Base-by-base conservation (phyloP, 2,329 filamentous ascomycete genomes). In the Colletotrichum phormii region DNA sequence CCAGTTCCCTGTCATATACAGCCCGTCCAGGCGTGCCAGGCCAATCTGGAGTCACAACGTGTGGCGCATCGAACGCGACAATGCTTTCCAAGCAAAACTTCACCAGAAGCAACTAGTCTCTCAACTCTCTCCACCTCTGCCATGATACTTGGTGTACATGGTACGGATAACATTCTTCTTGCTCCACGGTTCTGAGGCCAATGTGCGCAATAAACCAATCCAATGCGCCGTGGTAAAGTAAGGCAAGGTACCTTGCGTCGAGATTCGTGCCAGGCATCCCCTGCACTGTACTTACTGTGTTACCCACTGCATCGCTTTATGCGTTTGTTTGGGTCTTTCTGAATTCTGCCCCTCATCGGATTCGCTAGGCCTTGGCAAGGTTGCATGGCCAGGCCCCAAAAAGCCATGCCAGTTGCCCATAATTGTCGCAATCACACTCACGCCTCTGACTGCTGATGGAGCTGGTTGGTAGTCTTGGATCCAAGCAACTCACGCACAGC, bases 291-390 rank as follows among this genome's bases (percentile, higher is more conserved):
- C 37, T 42, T 42, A 15, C 37, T 42, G 37, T 37, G 15, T 5
- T 37, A 37, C 13, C 15, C 7, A 8, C 13, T 49, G 7, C 7
- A 49, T n/a, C 70, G 66, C 66, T 61, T 70, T 64, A 46, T 42
- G 66, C 22, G 24, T 60, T 72, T 69, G 60, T 70, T 70, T 70
- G 55, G 70, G 59, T 61, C 53, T 72, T 33, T 58, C 59, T 42
- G 13, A 15, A 18, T 42, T 42, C 37, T 59, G 59, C 70, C 37
- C 68, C 49, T 64, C 64, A 49, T 63, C 35, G 29, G 54, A 60
- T 57, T 18, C 46, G 35, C 51, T 60, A 55, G 68, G 29, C 54
- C 46, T 60, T 37, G 54, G 46, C 59, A 29, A 42, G 35, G 35
- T 55, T 72, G 70, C 68, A 71, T 71, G 63, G 60, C 46, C 31